Conservation (phyloP, 331 rosid species). For the Malus hybrid region DNA sequence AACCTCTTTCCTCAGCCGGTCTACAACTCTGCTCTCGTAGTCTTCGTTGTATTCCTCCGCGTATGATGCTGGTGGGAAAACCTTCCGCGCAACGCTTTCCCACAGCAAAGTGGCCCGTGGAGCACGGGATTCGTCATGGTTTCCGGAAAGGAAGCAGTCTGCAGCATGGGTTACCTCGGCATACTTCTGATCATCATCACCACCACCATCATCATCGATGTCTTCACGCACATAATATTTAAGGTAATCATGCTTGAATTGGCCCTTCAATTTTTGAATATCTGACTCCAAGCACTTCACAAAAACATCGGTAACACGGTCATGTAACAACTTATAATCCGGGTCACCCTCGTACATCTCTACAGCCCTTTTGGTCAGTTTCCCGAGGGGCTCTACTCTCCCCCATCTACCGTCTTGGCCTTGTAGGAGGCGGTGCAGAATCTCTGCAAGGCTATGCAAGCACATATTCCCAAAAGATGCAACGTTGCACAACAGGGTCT, state of each 20-base stretch:
- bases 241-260: not conserved
- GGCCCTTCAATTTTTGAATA: not conserved
- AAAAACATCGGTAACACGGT: not conserved
- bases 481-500: not conserved
- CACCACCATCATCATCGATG: too few relatives aligned
- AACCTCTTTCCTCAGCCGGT: not conserved
- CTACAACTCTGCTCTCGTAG: not conserved
- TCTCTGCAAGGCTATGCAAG: not conserved
- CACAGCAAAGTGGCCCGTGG: not conserved
- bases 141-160: not conserved
- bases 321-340: not conserved
- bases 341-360: not conserved
- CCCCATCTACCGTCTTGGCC: not conserved
- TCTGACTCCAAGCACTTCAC: not conserved
- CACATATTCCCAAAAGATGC: not conserved
- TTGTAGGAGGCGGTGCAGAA: not conserved
- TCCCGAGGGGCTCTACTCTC: too few relatives aligned
- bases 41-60: too few relatives aligned
- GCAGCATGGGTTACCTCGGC: not conserved
- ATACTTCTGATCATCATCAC: too few relatives aligned
- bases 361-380: too few relatives aligned
- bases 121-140: not conserved
- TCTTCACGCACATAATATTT: not conserved
- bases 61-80: not conserved
- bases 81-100: not conserved